Evolutionary conservation across 352 stramenopile species (phyloP).

Genomic region (Globisporangium sylvaticum): DNA sequence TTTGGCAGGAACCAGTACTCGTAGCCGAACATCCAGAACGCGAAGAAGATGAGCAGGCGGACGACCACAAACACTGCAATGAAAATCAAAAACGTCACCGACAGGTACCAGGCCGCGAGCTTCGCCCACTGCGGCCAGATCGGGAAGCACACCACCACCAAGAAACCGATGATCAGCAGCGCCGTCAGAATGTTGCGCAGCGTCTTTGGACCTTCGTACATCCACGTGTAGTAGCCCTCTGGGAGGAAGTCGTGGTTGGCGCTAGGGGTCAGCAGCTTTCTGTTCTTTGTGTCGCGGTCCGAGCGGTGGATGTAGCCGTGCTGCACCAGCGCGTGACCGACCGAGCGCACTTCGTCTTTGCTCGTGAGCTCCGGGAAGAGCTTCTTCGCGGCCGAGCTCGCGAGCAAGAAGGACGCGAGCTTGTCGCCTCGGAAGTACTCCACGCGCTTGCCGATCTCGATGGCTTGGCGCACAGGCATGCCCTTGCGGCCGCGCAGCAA

Average conservation of each 20-base stretch:
- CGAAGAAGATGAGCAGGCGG: constrained; percentile 94
- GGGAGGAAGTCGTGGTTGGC: constrained; percentile 91
- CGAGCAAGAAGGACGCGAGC: constrained; percentile 81
- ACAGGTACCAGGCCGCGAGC: constrained; percentile 97
- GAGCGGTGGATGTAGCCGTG: constrained; percentile 87
- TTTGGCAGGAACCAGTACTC: constrained; percentile 99
- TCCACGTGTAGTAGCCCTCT: constrained; percentile 98
- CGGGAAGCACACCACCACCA: constrained; percentile 97
- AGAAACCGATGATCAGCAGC: constrained; percentile 95
- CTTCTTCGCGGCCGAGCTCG: constrained; percentile 72
- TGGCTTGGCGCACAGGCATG: constrained; percentile 85
- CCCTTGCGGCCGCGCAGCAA: constrained; percentile 80
- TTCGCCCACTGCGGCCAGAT: constrained; percentile 99
- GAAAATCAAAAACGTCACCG: constrained; percentile 98
- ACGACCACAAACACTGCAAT: constrained; percentile 96
- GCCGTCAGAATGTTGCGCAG: constrained; percentile 97
- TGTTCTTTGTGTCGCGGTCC: constrained; percentile 82
- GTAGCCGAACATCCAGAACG: constrained; percentile 93
- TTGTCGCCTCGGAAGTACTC: constrained; percentile 92
- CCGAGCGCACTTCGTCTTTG: constrained; percentile 73
- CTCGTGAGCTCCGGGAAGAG: constrained; percentile 78
- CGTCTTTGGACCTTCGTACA: constrained; percentile 98
- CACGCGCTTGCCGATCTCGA: constrained; percentile 89
- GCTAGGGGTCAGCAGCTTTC: constrained; percentile 79
- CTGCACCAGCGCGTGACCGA: constrained; percentile 71